Evolutionary conservation across 495 filamentous ascomycete genomes (phyloP), one percentile per base, ranked within the genome.

Genomic region (Aspergillus mulundensis): DNA sequence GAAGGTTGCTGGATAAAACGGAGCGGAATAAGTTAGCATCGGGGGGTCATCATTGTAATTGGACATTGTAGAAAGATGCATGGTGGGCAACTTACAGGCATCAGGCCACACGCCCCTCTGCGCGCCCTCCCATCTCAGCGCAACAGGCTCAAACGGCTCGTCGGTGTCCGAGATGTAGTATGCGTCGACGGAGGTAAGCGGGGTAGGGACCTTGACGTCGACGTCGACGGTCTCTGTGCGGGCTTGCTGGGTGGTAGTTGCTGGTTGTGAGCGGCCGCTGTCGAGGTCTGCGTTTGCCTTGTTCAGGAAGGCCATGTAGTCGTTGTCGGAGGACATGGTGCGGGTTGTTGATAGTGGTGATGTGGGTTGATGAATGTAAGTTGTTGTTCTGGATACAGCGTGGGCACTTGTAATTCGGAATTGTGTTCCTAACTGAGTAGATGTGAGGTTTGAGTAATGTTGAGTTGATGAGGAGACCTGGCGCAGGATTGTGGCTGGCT

Each of bases 81-180:
- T 51, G 32, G 30, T 15, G 5, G 38, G 21, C 32, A 51, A 77
- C 78, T 38, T 64, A 87, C 86, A 80, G 66, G 84, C 74, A 66
- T 81, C 83, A 36, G 86, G 86, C 67, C 87, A 77, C 39, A 69
- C 67, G 34, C 73, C 77, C 39, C 75, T 74, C 36, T 54, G 64
- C 16, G 73, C 73, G 39, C 81, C 84, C 41, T 77, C 73, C 79
- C 79, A 91, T 56, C 71, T 73, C 60, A 95, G 63, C 48, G 74
- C 79, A 5, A 96, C 89, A 1, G 84, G 81, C 66, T 85, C 85
- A 68, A 92, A 96, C 34, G 87, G 87, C 73, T 93, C 88, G 70
- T 96, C 91, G 6, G 88, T 80, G 55, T 96, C 91, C 51, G 86
- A 91, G 4, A 81, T 67, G 68, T 93, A 95, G 63, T 83, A 87